These are phyloP conservation scores for Blastobotrys peoriensis DNA, from an alignment of 805 yeast species.

Conservation along the genomic window DNA sequence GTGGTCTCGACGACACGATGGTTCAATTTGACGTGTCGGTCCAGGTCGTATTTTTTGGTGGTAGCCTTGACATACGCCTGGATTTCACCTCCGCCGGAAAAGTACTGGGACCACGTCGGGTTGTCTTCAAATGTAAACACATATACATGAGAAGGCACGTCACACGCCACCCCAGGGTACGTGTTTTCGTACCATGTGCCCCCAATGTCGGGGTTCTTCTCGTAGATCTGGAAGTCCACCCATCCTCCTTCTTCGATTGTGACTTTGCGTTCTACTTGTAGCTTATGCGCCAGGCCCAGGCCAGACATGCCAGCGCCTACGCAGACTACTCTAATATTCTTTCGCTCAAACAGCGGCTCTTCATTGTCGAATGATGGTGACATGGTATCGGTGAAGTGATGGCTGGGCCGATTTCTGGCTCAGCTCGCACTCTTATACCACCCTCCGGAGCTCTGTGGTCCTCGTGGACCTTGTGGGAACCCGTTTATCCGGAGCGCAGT, in stretches of 20 bases:
- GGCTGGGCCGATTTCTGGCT: no score
- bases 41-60: constrained; percentile 22
- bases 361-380: not conserved
- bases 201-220: constrained; percentile 26
- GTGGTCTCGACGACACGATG: constrained; percentile 18
- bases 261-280: constrained; percentile 4
- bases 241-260: constrained; percentile 4
- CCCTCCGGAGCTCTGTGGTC: no score
- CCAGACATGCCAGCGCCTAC: constrained; percentile 12
- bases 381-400: no score
- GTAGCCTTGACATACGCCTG: constrained; percentile 19
- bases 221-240: constrained; percentile 20
- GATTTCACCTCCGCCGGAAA: constrained; percentile 24
- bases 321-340: constrained; percentile 8
- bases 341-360: constrained; percentile 3
- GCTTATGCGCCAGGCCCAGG: constrained; percentile 5
- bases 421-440: no score
- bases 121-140: constrained; percentile 26
- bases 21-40: constrained; percentile 16
- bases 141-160: constrained; percentile 26
- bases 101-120: constrained; percentile 23
- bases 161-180: constrained; percentile 25
- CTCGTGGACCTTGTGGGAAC: no score
- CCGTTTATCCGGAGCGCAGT: no score
- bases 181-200: constrained; percentile 26